Conservation (phyloP, 75 land plant genomes). For the Picea glauca region DNA sequence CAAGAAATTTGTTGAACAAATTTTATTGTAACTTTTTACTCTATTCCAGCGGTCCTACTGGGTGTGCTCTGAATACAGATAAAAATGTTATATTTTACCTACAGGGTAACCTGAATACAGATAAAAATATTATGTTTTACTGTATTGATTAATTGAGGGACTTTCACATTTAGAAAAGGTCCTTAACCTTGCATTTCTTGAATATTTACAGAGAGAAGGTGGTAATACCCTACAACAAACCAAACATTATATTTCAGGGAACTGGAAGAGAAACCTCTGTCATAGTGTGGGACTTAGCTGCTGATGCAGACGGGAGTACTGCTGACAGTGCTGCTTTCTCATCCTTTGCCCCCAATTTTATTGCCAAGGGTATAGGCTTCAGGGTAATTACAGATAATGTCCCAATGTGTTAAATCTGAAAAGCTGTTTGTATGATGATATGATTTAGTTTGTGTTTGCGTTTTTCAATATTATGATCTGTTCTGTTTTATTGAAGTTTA, state of each 20-base stretch:
- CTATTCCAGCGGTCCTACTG: no score
- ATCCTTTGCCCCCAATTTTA: conserved; percentile 42
- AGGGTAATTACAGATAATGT: conserved; percentile 31
- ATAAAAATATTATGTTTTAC: no score
- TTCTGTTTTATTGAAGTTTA: background rate
- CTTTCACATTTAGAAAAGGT: no score
- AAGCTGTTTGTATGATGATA: background rate
- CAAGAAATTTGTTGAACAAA: no score
- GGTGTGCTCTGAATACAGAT: no score
- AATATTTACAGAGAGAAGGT: conserved; percentile 61
- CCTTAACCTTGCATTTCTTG: no score
- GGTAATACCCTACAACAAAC: conserved; percentile 52
- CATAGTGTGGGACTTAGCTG: conserved; percentile 44
- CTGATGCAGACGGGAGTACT: conserved; percentile 23
- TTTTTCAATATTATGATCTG: background rate
- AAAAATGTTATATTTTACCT: no score
- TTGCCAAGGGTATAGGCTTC: conserved; percentile 72
- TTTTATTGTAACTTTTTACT: no score
- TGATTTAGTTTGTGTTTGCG: background rate
- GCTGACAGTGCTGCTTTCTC: conserved; percentile 61
- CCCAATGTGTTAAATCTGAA: background rate
- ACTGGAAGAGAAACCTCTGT: conserved; percentile 56
- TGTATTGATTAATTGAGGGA: no score
- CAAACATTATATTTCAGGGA: conserved; percentile 70
- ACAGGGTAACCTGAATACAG: no score